These are phyloP conservation scores for Ceratobasidium sp. DNA, from an alignment of 1,284 basidiomycete species.

Conservation along the genomic window DNA sequence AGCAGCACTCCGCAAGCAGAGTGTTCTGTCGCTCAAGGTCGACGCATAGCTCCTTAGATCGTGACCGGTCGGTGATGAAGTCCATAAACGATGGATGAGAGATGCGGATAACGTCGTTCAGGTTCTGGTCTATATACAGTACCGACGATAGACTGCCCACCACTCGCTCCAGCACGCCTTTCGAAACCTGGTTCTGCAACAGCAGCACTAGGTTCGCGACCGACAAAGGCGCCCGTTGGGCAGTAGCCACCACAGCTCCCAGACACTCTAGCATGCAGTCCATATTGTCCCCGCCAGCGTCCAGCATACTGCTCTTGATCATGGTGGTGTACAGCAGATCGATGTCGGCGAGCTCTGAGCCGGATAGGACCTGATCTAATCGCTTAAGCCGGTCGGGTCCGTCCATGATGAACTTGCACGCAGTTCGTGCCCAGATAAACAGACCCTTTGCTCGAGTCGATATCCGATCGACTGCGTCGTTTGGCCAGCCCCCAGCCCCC, in stretches of 20 bases:
- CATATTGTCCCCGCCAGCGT: not conserved
- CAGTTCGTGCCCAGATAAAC: too few relatives aligned
- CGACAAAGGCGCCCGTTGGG: not conserved
- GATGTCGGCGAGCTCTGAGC: not conserved
- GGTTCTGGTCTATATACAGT: slow-evolving; percentile 5
- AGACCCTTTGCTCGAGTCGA: too few relatives aligned
- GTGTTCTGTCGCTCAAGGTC: not conserved
- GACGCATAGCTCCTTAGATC: slow-evolving; percentile 29
- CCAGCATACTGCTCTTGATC: not conserved
- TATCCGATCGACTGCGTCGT: slow-evolving; percentile 21
- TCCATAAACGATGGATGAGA: slow-evolving; percentile 44
- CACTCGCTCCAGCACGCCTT: not conserved
- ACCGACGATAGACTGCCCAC: slow-evolving; percentile 27
- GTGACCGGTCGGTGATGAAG: slow-evolving; percentile 25
- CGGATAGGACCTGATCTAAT: not conserved
- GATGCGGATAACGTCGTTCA: slow-evolving; percentile 13
- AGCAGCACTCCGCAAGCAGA: too few relatives aligned
- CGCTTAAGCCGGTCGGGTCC: not conserved
- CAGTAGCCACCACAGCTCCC: not conserved
- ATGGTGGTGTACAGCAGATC: not conserved
- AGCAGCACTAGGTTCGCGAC: not conserved
- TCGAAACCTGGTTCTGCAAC: not conserved
- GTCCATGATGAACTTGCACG: too few relatives aligned
- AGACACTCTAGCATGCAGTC: not conserved
- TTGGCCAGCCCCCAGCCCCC: too few relatives aligned